phyloP scores from a whole-genome alignment of 352 stramenopile genomes.

The Globisporangium rhizosaccharum region DNA sequence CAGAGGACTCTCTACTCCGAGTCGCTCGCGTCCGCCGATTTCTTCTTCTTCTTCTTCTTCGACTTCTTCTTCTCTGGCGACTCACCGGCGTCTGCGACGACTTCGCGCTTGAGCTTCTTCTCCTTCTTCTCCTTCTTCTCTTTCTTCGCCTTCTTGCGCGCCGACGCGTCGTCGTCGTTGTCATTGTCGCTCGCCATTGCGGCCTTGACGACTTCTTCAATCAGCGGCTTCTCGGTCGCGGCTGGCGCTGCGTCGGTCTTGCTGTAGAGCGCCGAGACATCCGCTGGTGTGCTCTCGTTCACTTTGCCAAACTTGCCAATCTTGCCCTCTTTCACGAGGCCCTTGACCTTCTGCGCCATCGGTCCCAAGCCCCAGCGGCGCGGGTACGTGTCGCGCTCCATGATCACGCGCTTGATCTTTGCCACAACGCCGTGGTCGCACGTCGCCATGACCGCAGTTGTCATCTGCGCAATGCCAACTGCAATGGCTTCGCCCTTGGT shows the following conservation, averaged over 20 bases:
- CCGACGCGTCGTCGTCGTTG: constrained; percentile 35
- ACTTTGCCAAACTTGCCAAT: constrained; percentile 89
- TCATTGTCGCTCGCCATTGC: constrained; percentile 12
- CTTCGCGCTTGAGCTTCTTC: constrained; percentile 67
- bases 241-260: constrained; percentile 27
- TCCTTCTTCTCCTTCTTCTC: constrained; percentile 81
- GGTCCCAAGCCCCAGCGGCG: constrained; percentile 98
- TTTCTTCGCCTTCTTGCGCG: constrained; percentile 57
- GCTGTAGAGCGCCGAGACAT: constrained; percentile 71
- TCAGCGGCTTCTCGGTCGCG: constrained; percentile 33
- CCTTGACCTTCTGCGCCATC: constrained; percentile 99
- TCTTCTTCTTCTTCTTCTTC: constrained; percentile 89
- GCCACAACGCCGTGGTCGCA: constrained; percentile 99
- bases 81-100: constrained; percentile 38
- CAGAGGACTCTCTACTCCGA: constrained; percentile 40
- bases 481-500: constrained; percentile 99
- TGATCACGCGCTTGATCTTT: constrained; percentile 99
- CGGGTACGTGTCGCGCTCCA: constrained; percentile 99
- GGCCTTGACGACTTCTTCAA: constrained; percentile 53
- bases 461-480: constrained; percentile 99
- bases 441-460: constrained; percentile 98
- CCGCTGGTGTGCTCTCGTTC: constrained; percentile 78
- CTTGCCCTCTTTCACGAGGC: constrained; percentile 93
- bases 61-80: constrained; percentile 84
- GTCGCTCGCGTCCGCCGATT: constrained; percentile 61